phyloP scores from a whole-genome alignment of 345 rosid genomes.

The Stellera chamaejasme region DNA sequence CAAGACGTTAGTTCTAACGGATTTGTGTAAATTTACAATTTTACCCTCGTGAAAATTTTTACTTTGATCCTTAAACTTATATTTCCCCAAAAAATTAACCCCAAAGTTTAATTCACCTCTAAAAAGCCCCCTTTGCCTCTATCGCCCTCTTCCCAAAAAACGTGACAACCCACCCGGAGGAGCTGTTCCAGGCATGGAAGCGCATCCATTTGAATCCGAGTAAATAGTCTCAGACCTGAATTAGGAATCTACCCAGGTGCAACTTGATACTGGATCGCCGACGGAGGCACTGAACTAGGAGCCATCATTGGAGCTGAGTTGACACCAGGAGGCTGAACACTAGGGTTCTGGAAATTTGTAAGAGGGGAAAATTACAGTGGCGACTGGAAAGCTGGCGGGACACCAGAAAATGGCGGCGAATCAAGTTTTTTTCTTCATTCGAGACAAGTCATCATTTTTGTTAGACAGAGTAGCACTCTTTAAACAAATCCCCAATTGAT shows the following conservation, averaged over 20 bases:
- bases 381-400: constrained; percentile 54
- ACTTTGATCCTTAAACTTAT: too few relatives aligned
- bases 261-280: constrained; percentile 43
- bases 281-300: constrained; percentile 27
- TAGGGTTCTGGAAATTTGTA: constrained; percentile 20
- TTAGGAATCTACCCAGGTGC: constrained; percentile 53
- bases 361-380: constrained; percentile 49
- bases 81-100: too few relatives aligned
- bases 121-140: too few relatives aligned
- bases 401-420: constrained; percentile 36
- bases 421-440: too few relatives aligned
- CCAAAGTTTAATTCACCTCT: too few relatives aligned
- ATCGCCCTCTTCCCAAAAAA: too few relatives aligned
- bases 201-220: constrained; percentile 63
- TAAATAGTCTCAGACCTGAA: constrained; percentile 46
- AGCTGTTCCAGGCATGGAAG: constrained; percentile 28
- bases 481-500: too few relatives aligned
- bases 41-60: too few relatives aligned
- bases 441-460: too few relatives aligned
- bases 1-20: too few relatives aligned
- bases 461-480: too few relatives aligned
- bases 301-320: constrained; percentile 20
- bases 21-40: too few relatives aligned
- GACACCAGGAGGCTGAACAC: constrained; percentile 70
- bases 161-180: constrained; percentile 84